Percentiles rank a stretch among this genome's conserved stretches.
phyloP scores from a whole-genome alignment of 1,139 yeast species.

The Magnusiomyces suaveolens region DNA sequence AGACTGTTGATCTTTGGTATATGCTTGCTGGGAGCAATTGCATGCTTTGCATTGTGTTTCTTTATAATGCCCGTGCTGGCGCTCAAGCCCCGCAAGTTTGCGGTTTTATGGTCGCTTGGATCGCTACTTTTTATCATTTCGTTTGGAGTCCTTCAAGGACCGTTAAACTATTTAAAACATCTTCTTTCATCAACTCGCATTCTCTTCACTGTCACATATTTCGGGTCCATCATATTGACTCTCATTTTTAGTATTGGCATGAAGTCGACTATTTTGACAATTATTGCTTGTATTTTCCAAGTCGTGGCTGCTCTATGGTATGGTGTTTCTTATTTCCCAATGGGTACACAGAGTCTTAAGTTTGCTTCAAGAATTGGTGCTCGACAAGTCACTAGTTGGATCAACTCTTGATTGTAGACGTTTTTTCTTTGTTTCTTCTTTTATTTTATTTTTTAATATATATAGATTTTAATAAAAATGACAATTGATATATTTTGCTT shows the following conservation, averaged over 20 bases:
- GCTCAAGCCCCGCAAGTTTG: slow-evolving; percentile 84
- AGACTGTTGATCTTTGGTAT: slow-evolving; percentile 67
- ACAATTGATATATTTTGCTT: neutral
- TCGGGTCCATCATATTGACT: slow-evolving; percentile 62
- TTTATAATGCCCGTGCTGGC: slow-evolving; percentile 84
- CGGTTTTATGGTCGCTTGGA: slow-evolving; percentile 78
- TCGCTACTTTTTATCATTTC: slow-evolving; percentile 77
- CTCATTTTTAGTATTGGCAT: slow-evolving; percentile 46
- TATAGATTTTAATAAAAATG: neutral
- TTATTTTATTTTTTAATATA: no score
- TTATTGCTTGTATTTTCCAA: slow-evolving; percentile 67
- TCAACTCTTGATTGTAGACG: slow-evolving; percentile 26
- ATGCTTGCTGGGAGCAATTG: slow-evolving; percentile 63
- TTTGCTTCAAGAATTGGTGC: slow-evolving; percentile 72
- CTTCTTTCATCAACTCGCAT: slow-evolving; percentile 65
- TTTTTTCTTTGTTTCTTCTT: no score
- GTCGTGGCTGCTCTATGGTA: slow-evolving; percentile 80
- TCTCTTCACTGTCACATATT: slow-evolving; percentile 71
- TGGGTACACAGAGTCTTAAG: slow-evolving; percentile 81
- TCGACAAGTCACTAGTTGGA: slow-evolving; percentile 49
- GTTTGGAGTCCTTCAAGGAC: slow-evolving; percentile 90
- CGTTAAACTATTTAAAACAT: slow-evolving; percentile 65
- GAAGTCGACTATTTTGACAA: slow-evolving; percentile 63
- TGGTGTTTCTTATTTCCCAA: slow-evolving; percentile 86
- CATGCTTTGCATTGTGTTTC: slow-evolving; percentile 75